Evolutionary conservation across 345 rosid species (phyloP).

Genomic region (Eucalyptus regnans): DNA sequence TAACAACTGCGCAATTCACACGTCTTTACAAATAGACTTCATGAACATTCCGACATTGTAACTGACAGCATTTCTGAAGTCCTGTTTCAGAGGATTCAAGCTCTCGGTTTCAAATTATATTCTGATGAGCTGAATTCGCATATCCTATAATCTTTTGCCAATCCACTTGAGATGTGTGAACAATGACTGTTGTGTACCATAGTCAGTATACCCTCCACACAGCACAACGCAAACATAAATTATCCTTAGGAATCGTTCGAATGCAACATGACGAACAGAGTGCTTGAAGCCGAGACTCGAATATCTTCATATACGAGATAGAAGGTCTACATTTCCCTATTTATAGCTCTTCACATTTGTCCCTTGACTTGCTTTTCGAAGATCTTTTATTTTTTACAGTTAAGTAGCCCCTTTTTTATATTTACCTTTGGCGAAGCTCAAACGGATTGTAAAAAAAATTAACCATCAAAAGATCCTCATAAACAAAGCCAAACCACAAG

Average conservation of each 20-base stretch:
- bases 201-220: neutral
- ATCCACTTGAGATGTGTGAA: neutral
- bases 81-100: neutral
- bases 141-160: neutral
- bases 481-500: neutral
- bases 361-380: neutral
- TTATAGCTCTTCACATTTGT: neutral
- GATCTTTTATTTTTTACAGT: neutral
- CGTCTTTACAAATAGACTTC: neutral
- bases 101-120: neutral
- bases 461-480: neutral
- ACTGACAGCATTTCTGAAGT: neutral
- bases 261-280: fast-evolving
- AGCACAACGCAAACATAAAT: neutral
- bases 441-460: neutral
- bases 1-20: neutral
- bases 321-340: neutral
- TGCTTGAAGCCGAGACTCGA: neutral
- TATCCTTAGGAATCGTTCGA: neutral
- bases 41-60: neutral
- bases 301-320: neutral
- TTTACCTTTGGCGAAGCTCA: neutral
- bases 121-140: neutral
- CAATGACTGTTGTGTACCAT: neutral
- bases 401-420: neutral